Evolutionary conservation across 805 yeast species (phyloP), one percentile per base, ranked within the genome.

Genomic region (Starmerella cellae): DNA sequence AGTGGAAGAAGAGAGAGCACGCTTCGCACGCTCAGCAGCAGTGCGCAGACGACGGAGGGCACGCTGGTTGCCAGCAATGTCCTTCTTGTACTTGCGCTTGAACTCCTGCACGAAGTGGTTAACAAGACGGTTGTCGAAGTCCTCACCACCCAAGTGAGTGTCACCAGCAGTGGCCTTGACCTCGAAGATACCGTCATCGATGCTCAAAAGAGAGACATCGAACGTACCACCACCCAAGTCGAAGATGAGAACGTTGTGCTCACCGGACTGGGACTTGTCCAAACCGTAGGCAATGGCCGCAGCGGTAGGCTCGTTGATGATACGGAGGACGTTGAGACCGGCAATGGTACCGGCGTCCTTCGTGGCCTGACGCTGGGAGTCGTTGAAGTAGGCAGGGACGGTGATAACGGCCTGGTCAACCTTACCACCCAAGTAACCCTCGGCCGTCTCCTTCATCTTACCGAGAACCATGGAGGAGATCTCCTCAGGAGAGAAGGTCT

Each of bases 261-360:
- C 95, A 53, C 73, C 74, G 50, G 75, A 78, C 53, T 79, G 72
- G 64, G 63, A 61, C 63, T 64, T 65, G 59, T 65, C 69, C 58
- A 87, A 75, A 76, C 97, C 97, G 77, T 87, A 87, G 64, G 97
- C 96, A 71, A 87, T 84, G 58, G 96, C 96, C 61, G 96, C 96
- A 52, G 96, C 96, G 56, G 96, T 84, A 57, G 96, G 95, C 72
- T 85, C 96, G 69, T 85, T 85, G 60, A 87, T 85, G 64, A 85
- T 85, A 71, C 96, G 79, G 65, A 82, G 73, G 49, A 85, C 95
- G 66, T 85, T 85, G 64, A 85, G 73, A 60, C 96, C 96, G 46
- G 95, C 93, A 74, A 85, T 87, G 55, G 80, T 70, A 73, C 95
- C 96, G 47, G 96, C 95, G 66, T 85, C 95, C 73, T 85, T 87